Evolutionary conservation across 371 early-diverging fungal species (phyloP), one percentile per base, ranked within the genome.

Genomic region (Apophysomyces variabilis): DNA sequence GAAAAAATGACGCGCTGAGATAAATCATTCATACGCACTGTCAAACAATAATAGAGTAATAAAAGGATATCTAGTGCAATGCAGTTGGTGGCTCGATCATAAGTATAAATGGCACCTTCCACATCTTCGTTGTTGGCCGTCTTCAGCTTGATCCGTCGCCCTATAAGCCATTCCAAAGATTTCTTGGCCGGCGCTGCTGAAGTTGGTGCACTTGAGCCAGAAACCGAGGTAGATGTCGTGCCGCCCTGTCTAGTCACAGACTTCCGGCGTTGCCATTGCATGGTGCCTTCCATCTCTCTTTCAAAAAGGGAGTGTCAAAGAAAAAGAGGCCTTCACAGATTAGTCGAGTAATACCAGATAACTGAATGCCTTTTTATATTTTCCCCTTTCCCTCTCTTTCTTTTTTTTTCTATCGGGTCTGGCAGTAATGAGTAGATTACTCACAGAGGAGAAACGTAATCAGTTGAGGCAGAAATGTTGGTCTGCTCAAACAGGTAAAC

Each of bases 1-100:
- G n/a, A 45, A n/a, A 45, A 18, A 7, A 45, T 13, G 13, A 45
- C 46, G 12, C 9, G 13, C 13, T n/a, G 16, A 45, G 13, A 45
- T 1, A 7, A 7, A 45, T 45, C n/a, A 13, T 6, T 13, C 46
- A 1, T n/a, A 45, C 6, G 16, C 6, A 45, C 46, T 6, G 16
- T n/a, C 16, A 45, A 13, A 45, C 2, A 6, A 45, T 39, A 45
- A 54, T 58, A 66, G 35, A 26, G 32, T 26, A 26, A 26, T 26
- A 66, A 75, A 78, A 75, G 77, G 78, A 87, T 89, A 87, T 90
- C 85, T 76, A 90, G 81, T 60, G 84, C 89, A 71, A 90, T 68
- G 64, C 87, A 85, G 72, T 87, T 88, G 59, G 87, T 86, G 57
- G 74, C 76, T 39, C 76, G 67, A 72, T 90, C 90, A 60, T 77